Evolutionary conservation across 2,329 filamentous ascomycete species (phyloP).

Genomic region (Magnaporthiopsis rhizophila): DNA sequence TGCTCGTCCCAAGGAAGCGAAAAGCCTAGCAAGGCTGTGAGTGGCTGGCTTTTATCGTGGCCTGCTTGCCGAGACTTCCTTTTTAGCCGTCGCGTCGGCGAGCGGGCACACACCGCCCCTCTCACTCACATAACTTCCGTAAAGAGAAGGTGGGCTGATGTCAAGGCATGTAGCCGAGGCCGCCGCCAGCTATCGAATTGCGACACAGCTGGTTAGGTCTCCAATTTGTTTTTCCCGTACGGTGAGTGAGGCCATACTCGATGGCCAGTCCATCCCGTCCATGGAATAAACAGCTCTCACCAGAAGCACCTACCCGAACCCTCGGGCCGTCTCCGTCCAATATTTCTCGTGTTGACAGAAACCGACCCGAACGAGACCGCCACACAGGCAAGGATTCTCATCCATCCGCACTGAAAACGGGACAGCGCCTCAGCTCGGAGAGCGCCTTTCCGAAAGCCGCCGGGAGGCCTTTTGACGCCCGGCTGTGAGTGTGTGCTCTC

Average conservation of each 20-base stretch:
- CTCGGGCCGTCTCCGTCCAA: too few species aligned
- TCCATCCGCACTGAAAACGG: background rate
- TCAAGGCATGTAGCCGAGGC: background rate
- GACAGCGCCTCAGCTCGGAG: background rate
- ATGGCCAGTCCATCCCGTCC: too few species aligned
- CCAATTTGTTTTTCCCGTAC: too few species aligned
- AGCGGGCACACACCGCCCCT: too few species aligned
- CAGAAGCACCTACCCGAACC: too few species aligned
- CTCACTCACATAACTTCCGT: background rate
- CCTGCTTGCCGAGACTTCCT: background rate
- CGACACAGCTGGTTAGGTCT: too few species aligned
- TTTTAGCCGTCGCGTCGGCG: background rate
- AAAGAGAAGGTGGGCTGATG: background rate
- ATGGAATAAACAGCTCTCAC: too few species aligned
- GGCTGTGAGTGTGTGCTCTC: background rate
- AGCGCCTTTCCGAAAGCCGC: background rate
- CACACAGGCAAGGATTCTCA: background rate
- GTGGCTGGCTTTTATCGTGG: background rate
- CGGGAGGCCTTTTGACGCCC: background rate
- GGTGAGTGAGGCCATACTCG: too few species aligned
- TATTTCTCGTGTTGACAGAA: too few species aligned
- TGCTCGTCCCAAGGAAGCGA: too few species aligned
- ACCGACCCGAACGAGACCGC: background rate
- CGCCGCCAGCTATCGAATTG: too few species aligned
- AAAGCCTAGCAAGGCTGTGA: background rate